Base-by-base conservation (phyloP, 768 basidiomycete species). In the Pulveroboletus frians region DNA sequence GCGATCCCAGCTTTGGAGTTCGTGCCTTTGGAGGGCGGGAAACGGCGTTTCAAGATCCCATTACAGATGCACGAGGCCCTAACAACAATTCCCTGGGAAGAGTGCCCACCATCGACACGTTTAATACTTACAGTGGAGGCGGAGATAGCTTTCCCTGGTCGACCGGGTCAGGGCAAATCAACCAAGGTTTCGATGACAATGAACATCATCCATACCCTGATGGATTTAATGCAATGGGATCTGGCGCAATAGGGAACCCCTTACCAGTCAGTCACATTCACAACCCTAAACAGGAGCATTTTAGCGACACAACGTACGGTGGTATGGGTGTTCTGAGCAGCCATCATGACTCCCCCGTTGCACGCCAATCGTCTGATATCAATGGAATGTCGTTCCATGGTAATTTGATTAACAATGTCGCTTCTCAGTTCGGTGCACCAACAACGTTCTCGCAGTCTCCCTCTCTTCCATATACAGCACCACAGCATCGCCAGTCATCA, bases 51-150 rank as follows among this genome's bases (percentile, higher is more conserved):
- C 67, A 70, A 44, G 78, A 80, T 29, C 46, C 69, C 9, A 60
- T 65, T 8, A 44, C 73, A 1, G 78, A 81, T 48, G 60, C 67
- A 32, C 71, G 72, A 26, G 27, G 63, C 15, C 72, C 69, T 50
- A 64, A 62, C 17, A 70, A 61, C 52, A 52, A 69, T 17, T 52
- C 59, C 4, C 55, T 66, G 8, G 68, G 59, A 32, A 69, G 70
- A 56, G 59, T 51, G 31, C 57, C 70, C 27, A 56, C 65, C 38
- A 53, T 71, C 34, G 77, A 79, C 47, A 70, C 68, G 14, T 71
- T 71, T 53, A 70, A 69, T 21, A 49, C 55, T 30, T 75, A 73
- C 49, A 63, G 53, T 44, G 61, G 65, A 39, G 63, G 60, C 44
- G 64, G 67, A 13, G 50, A 61, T 29, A 23, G 4, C 56, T 63